These are phyloP conservation scores for Leavenworthia alabamica DNA, from an alignment of 345 rosid species.

Conservation along the genomic window DNA sequence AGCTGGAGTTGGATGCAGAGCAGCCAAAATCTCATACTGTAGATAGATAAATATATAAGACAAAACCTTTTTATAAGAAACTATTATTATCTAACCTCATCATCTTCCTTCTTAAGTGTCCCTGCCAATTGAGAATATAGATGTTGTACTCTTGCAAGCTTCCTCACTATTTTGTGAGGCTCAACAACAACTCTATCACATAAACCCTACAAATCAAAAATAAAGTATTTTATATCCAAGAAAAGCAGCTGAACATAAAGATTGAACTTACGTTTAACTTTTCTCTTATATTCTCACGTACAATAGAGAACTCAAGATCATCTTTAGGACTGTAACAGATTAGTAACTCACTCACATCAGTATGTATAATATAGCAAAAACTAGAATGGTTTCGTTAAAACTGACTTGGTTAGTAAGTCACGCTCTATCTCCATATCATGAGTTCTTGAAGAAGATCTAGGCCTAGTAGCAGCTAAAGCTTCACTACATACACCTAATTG, in stretches of 20 bases:
- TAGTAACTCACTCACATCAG: too few species aligned
- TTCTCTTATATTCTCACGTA: constrained; percentile 67
- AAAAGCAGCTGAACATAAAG: too few species aligned
- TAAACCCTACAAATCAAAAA: constrained; percentile 45
- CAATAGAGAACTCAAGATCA: constrained; percentile 77
- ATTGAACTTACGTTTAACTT: constrained; percentile 57
- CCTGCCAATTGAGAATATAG: constrained; percentile 64
- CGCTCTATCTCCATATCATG: constrained; percentile 64
- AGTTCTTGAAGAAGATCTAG: constrained; percentile 60
- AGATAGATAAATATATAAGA: constrained; percentile 18
- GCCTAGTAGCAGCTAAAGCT: constrained; percentile 86
- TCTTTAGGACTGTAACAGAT: constrained; percentile 62
- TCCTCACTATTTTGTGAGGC: constrained; percentile 63
- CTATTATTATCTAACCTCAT: constrained; percentile 14
- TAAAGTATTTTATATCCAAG: too few species aligned
- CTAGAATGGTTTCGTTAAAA: constrained; percentile 7
- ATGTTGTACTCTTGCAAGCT: constrained; percentile 79
- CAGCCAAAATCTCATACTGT: constrained; percentile 65
- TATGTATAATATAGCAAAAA: constrained; percentile 2
- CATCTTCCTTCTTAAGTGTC: constrained; percentile 72
- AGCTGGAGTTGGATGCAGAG: too few species aligned
- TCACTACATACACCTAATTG: constrained; percentile 45
- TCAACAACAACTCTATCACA: constrained; percentile 52
- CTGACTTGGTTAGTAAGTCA: constrained; percentile 72
- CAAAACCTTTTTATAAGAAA: background rate